Percentiles rank a stretch among this genome's conserved stretches.
Evolutionary conservation across 306 rosid species (phyloP).

Genomic region (Datisca glomerata): DNA sequence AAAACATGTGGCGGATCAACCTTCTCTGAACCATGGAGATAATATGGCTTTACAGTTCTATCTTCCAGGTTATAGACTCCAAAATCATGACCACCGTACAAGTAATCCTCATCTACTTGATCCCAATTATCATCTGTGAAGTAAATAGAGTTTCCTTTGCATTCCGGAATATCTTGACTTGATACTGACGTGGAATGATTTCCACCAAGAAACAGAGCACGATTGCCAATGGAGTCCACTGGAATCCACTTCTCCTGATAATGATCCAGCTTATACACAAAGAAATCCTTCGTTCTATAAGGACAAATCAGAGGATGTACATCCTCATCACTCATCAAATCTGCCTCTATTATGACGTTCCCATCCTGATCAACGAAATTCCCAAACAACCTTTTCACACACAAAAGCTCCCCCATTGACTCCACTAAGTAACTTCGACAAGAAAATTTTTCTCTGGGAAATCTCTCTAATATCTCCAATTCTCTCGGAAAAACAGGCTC

Average conservation of each 20-base stretch:
- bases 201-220: not conserved
- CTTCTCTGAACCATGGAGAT: not conserved
- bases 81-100: not conserved
- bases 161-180: not conserved
- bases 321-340: not conserved
- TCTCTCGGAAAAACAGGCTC: not conserved
- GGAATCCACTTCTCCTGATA: not conserved
- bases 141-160: not conserved
- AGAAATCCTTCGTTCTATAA: not conserved
- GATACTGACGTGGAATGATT: not conserved
- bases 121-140: constrained; percentile 1
- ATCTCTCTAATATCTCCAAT: not conserved
- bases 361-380: not conserved
- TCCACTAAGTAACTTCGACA: not conserved
- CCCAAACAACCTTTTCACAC: not conserved
- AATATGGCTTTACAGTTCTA: not conserved
- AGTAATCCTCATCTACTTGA: not conserved
- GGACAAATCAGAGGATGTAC: not conserved
- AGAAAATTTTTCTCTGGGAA: not conserved
- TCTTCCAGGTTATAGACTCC: not conserved
- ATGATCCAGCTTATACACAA: not conserved
- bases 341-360: not conserved
- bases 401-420: not conserved
- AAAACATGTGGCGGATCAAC: not conserved
- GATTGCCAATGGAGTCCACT: not conserved